Evolutionary conservation across 495 filamentous ascomycete species (phyloP).

Genomic region (Monascus purpureus): DNA sequence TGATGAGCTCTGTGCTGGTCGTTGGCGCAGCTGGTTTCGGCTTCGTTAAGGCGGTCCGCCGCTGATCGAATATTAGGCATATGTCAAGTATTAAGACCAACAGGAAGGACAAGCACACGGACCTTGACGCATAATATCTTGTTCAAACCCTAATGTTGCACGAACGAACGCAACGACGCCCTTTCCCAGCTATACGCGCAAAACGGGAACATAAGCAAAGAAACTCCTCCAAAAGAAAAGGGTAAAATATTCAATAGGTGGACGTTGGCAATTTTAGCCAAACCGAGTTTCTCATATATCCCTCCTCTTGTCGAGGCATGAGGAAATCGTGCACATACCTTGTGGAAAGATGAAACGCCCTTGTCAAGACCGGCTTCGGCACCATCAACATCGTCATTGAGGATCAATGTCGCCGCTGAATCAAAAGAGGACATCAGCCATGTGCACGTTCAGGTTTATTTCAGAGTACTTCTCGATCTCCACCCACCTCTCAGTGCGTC

Average conservation of each 20-base stretch:
- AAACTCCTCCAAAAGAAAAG: constrained; percentile 1
- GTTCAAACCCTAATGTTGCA: constrained; percentile 84
- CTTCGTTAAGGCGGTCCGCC: constrained; percentile 53
- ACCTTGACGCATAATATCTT: constrained; percentile 62
- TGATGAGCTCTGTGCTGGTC: constrained; percentile 62
- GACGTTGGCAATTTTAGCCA: too few species aligned
- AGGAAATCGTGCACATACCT: constrained; percentile 42
- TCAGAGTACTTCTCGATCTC: too few species aligned
- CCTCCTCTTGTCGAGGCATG: too few species aligned
- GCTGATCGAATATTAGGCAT: constrained; percentile 32
- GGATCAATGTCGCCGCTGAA: constrained; percentile 49
- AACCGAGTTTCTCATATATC: too few species aligned
- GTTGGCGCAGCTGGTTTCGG: constrained; percentile 64
- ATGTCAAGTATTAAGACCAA: neutral
- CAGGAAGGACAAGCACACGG: constrained; percentile 1
- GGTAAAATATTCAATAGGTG: too few species aligned
- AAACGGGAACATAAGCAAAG: constrained; percentile 7
- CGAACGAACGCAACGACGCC: constrained; percentile 73
- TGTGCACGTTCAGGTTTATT: too few species aligned
- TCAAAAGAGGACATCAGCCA: constrained; percentile 2
- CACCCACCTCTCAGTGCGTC: constrained; percentile 47
- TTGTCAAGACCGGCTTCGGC: constrained; percentile 62
- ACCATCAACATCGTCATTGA: constrained; percentile 85
- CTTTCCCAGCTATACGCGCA: constrained; percentile 46
- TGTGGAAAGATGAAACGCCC: constrained; percentile 79